These are phyloP conservation scores for Nakataea oryzae DNA, from an alignment of 2,329 filamentous ascomycete genomes.

Conservation along the genomic window DNA sequence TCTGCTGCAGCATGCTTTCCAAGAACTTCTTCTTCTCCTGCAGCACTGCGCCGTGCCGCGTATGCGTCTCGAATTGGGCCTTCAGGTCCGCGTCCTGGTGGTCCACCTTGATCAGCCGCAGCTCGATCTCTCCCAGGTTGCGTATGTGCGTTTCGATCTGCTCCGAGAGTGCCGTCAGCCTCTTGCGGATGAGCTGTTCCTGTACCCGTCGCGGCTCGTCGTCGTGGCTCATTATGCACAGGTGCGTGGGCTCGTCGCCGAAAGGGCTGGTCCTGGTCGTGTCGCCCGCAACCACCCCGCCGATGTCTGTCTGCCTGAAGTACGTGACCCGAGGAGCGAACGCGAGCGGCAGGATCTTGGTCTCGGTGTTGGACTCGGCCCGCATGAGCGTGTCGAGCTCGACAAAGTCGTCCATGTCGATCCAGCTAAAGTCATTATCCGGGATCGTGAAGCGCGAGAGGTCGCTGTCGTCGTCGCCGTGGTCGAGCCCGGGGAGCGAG, in stretches of 20 bases:
- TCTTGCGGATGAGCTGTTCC: constrained; percentile 70
- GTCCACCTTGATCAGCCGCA: constrained; percentile 46
- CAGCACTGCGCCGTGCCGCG: constrained; percentile 43
- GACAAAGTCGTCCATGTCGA: constrained; percentile 99
- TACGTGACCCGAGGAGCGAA: constrained; percentile 95
- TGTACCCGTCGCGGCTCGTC: constrained; percentile 87
- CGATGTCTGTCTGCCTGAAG: constrained; percentile 92
- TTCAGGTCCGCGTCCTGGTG: constrained; percentile 37
- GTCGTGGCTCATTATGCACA: constrained; percentile 87
- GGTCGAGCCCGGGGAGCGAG: constrained; percentile 32
- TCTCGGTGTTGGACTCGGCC: constrained; percentile 80
- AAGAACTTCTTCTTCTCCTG: constrained; percentile 48
- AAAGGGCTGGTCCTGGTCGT: constrained; percentile 78
- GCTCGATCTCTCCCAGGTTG: constrained; percentile 64
- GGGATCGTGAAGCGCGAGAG: constrained; percentile 90
- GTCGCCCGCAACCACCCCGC: constrained; percentile 68
- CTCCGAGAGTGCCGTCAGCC: constrained; percentile 65
- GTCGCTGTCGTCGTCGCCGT: constrained; percentile 51
- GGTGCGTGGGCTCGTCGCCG: constrained; percentile 85
- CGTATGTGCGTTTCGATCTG: constrained; percentile 70
- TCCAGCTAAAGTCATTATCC: constrained; percentile 91
- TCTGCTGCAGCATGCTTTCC: constrained; percentile 45
- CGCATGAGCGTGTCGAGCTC: constrained; percentile 95
- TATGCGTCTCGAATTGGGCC: constrained; percentile 50
- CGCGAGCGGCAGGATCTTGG: constrained; percentile 84